Conservation (phyloP, 2,329 filamentous ascomycete genomes). For the Allantophomopsis lycopodina region DNA sequence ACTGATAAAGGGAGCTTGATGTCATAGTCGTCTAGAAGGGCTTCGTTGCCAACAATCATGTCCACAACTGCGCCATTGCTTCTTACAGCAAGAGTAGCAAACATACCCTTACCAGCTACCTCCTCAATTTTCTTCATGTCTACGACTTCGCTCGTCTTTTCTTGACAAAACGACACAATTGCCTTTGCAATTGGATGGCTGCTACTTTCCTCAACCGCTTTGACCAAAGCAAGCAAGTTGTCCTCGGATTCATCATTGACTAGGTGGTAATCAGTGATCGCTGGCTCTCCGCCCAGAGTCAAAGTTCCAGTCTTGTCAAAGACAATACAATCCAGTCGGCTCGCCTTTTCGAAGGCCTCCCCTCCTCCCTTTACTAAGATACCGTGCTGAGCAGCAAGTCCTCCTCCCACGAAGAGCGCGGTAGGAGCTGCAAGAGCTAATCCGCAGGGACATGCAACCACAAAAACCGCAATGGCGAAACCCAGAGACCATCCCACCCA, state of each 20-base stretch:
- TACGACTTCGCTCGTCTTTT: slow-evolving; percentile 15
- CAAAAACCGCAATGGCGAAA: slow-evolving; percentile 54
- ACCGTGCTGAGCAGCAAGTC: slow-evolving; percentile 39
- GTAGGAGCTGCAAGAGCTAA: slow-evolving; percentile 45
- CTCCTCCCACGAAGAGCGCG: slow-evolving; percentile 42
- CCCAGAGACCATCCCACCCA: slow-evolving; percentile 64
- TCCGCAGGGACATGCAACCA: slow-evolving; percentile 47
- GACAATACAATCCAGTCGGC: slow-evolving; percentile 36
- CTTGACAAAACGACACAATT: slow-evolving; percentile 46
- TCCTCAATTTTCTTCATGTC: slow-evolving; percentile 40
- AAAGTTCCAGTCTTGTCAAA: slow-evolving; percentile 49
- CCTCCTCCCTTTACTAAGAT: slow-evolving; percentile 45
- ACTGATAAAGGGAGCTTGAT: slow-evolving; percentile 25
- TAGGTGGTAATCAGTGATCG: slow-evolving; percentile 31
- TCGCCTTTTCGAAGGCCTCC: slow-evolving; percentile 44
- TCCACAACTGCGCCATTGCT: slow-evolving; percentile 21
- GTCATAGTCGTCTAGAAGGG: slow-evolving; percentile 41
- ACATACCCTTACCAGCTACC: slow-evolving; percentile 58
- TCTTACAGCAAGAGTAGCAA: slow-evolving; percentile 32
- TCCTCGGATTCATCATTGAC: slow-evolving; percentile 7
- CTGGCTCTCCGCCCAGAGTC: slow-evolving; percentile 51
- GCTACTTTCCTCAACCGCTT: slow-evolving; percentile 54
- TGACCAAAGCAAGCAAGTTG: slow-evolving; percentile 37
- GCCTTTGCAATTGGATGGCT: slow-evolving; percentile 65
- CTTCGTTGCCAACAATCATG: slow-evolving; percentile 60